Percentiles rank a stretch among this genome's conserved stretches.
Evolutionary conservation across 2,329 filamentous ascomycete genomes (phyloP).

Genomic region (Paradendryphiella salina): DNA sequence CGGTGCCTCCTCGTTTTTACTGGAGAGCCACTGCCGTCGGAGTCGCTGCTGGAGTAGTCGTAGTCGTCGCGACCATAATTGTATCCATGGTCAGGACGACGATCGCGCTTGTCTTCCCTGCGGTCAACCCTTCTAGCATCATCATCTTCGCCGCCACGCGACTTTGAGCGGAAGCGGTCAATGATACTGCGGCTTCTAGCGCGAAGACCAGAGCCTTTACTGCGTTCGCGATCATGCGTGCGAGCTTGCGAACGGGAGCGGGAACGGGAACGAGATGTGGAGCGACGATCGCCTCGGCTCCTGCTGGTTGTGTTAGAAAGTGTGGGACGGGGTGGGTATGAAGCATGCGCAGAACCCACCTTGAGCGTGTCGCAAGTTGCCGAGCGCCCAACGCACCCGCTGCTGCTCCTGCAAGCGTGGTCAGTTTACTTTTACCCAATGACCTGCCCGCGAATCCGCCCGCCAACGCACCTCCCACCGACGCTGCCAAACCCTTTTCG

Average conservation of each 20-base stretch:
- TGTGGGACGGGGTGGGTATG: background rate
- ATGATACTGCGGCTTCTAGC: constrained; percentile 35
- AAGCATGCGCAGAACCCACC: constrained; percentile 11
- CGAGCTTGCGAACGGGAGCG: constrained; percentile 26
- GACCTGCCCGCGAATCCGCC: constrained; percentile 42
- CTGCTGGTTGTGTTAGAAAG: constrained; percentile 12
- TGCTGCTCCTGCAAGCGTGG: constrained; percentile 44
- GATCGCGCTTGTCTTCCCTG: constrained; percentile 14
- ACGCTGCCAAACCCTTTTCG: constrained; percentile 41
- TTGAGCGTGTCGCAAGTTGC: constrained; percentile 25
- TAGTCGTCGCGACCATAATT: constrained; percentile 22
- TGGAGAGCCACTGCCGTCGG: constrained; percentile 19
- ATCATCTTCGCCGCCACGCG: constrained; percentile 22
- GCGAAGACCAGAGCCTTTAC: constrained; percentile 21
- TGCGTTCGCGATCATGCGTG: constrained; percentile 18
- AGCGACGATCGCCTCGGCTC: constrained; percentile 25
- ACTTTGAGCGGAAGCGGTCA: constrained; percentile 32
- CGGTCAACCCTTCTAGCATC: constrained; percentile 10
- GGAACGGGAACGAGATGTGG: constrained; percentile 22
- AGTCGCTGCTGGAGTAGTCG: constrained; percentile 22
- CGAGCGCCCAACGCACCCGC: constrained; percentile 41
- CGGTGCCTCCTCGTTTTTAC: constrained; percentile 19
- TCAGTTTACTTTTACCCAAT: constrained; percentile 42
- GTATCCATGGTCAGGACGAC: constrained; percentile 25
- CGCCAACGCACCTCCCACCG: constrained; percentile 47